Conservation (phyloP, 164 flowering plant genomes). For the Echeveria elegans region DNA sequence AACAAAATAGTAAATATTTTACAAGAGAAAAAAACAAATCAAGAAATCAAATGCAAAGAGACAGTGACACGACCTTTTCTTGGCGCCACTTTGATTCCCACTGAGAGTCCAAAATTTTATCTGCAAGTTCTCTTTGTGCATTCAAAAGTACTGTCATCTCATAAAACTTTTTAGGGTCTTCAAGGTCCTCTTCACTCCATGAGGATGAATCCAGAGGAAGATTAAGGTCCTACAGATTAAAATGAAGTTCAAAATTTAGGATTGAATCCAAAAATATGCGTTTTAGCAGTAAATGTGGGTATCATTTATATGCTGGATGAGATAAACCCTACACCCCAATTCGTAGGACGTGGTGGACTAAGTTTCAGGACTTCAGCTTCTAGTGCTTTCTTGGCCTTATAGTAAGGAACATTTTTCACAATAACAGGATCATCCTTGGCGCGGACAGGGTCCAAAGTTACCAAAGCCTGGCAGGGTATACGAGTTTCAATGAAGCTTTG, state of each 20-base stretch:
- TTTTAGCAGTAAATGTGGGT: not conserved
- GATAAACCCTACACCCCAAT: slow-evolving; percentile 78
- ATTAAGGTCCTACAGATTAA: slow-evolving; percentile 55
- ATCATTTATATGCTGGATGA: not conserved
- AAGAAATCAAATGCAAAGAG: not conserved
- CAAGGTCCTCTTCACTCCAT: slow-evolving; percentile 80
- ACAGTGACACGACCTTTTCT: too few species aligned
- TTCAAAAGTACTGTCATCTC: slow-evolving; percentile 92
- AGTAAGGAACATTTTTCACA: slow-evolving; percentile 75
- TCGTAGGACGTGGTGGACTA: slow-evolving; percentile 72
- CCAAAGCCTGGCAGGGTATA: slow-evolving; percentile 44
- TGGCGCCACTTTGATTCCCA: slow-evolving; percentile 96
- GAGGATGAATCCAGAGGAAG: slow-evolving; percentile 81
- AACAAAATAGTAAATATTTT: not conserved
- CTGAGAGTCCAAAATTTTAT: slow-evolving; percentile 72
- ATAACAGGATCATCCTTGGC: slow-evolving; percentile 83
- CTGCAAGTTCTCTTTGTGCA: slow-evolving; percentile 88
- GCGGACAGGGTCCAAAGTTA: slow-evolving; percentile 80
- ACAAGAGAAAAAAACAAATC: not conserved
- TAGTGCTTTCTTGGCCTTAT: slow-evolving; percentile 72
- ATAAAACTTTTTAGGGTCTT: slow-evolving; percentile 67
- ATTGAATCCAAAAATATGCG: not conserved
- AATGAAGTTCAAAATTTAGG: slow-evolving; percentile 13
- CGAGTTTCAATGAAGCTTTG: not conserved
- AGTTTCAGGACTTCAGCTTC: slow-evolving; percentile 89